Evolutionary conservation across 1,284 basidiomycete genomes (phyloP).

Genomic region (Agaricales sp.): DNA sequence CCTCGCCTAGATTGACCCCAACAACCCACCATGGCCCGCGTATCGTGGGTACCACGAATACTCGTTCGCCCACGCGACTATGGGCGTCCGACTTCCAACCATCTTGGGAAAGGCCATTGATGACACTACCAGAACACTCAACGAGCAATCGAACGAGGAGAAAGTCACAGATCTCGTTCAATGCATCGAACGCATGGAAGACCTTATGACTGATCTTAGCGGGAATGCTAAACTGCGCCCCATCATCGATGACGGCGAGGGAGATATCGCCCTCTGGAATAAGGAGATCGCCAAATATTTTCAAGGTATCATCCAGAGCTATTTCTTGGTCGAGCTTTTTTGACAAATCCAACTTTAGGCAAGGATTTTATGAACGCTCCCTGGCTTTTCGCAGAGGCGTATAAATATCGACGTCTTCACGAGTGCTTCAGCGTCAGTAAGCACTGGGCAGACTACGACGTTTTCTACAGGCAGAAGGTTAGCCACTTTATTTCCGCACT

Average conservation of each 20-base stretch:
- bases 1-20: constrained; percentile 59
- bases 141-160: constrained; percentile 81
- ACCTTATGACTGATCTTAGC: constrained; percentile 75
- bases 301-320: neutral
- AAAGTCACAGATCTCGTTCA: constrained; percentile 76
- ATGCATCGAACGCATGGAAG: constrained; percentile 83
- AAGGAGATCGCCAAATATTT: constrained; percentile 71
- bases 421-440: constrained; percentile 94
- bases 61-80: constrained; percentile 89
- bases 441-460: constrained; percentile 85
- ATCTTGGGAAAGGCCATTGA: constrained; percentile 96
- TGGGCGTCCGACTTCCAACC: constrained; percentile 90
- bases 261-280: constrained; percentile 94
- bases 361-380: constrained; percentile 97
- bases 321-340: neutral
- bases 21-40: constrained; percentile 96
- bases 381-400: constrained; percentile 95
- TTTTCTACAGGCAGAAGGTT: constrained; percentile 87
- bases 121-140: constrained; percentile 84
- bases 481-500: constrained; percentile 4
- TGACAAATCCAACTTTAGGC: constrained; percentile 31
- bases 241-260: constrained; percentile 89
- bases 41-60: constrained; percentile 94
- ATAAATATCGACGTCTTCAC: constrained; percentile 93
- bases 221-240: constrained; percentile 73